Base-by-base conservation (phyloP, 495 filamentous ascomycete species). In the Ramalina intermedia region DNA sequence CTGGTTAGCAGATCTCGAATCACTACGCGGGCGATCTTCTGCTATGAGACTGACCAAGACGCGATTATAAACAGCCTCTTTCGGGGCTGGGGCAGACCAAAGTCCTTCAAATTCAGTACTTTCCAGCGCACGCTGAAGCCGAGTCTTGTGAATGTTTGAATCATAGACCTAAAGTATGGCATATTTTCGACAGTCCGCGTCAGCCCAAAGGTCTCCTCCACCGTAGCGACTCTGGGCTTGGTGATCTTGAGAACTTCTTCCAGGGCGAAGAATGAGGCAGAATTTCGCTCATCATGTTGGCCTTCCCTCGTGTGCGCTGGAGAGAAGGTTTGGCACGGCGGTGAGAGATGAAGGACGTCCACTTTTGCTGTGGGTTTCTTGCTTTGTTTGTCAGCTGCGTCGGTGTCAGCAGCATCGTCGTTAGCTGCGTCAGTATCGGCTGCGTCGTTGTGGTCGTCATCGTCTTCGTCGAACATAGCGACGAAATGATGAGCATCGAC, bases 251-350 rank as follows among this genome's bases (percentile, higher is more conserved):
- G 60, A 0, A 90, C 60, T 13, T 75, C 59, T 0, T 61, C 61
- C 2, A 81, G 74, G 0, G 77, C 76, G 52, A 82, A 87, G 0
- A 91, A 65, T 2, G 79, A 75, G 0, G 81, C 80, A 0, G 74
- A 74, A 48, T 94, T 93, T 2, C 60, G 64, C 2, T 88, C 86
- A 39, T 93, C 87, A 35, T 85, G 70, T 9, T 68, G 63, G 0
- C 76, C 74, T 0, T 67, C 54, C 2, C 71, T 62, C 0, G 83
- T 89, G 47, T 95, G 83, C 0, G 82, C 82, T 0, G 80, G 78
- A 0, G 84, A 91, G 63, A 81, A 94, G 1, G 75, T 75, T 51
- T 91, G 85, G 43, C 90, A 96, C 0, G 89, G 88, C 0, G 87
- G 85, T 0, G 85, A 91, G 0, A 90, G 61, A 47, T 96, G 89